Conservation (phyloP, 2,329 filamentous ascomycete species). For the Sarocladium strictum region DNA sequence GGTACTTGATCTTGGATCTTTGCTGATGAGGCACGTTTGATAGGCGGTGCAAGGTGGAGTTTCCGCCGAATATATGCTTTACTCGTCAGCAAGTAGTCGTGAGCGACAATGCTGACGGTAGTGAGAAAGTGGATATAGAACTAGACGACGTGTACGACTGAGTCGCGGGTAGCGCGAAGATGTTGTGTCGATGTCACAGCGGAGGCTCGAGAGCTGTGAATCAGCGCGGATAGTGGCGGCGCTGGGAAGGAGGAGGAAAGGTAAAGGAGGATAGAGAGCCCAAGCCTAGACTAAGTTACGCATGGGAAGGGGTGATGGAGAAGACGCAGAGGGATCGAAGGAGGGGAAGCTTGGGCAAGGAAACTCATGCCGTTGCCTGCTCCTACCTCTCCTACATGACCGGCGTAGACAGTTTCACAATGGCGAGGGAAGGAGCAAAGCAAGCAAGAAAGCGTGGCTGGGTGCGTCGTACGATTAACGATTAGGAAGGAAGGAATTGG, state of each 20-base stretch:
- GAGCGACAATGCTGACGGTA: neutral
- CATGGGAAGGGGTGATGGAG: neutral
- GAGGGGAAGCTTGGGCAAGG: neutral
- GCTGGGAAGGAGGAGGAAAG: neutral
- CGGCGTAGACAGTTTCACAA: neutral
- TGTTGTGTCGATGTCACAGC: neutral
- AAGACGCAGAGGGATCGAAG: neutral
- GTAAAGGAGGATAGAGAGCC: too few relatives aligned
- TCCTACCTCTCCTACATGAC: too few relatives aligned
- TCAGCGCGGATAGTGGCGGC: neutral
- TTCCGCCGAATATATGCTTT: too few relatives aligned
- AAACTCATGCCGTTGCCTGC: too few relatives aligned
- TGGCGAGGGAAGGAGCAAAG: neutral
- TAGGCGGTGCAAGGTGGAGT: too few relatives aligned
- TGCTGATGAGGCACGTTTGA: too few relatives aligned
- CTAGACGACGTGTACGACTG: neutral
- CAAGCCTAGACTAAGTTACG: too few relatives aligned
- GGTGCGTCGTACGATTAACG: neutral
- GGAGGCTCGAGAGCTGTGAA: neutral
- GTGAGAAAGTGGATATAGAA: neutral
- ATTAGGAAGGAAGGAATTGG: neutral
- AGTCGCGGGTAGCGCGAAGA: neutral
- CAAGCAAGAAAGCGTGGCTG: neutral
- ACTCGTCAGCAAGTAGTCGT: neutral
- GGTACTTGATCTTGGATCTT: neutral